Conservation (phyloP, 306 rosid genomes). For the Vachellia pachyceras region DNA sequence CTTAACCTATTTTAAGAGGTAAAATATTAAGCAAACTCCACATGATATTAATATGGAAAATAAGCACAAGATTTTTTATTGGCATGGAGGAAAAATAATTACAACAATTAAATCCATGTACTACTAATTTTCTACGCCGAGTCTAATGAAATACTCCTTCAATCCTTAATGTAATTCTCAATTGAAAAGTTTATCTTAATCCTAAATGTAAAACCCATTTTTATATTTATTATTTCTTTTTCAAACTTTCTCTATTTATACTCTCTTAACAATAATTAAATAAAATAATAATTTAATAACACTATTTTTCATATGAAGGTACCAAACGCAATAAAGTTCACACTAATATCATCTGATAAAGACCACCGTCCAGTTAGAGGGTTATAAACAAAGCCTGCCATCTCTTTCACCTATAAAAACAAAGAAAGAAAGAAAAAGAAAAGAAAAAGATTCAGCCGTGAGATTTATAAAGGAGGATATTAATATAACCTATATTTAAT, state of each 20-base stretch:
- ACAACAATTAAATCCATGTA: not conserved
- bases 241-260: too few species aligned
- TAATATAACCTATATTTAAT: not conserved
- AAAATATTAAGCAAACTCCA: not conserved
- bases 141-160: not conserved
- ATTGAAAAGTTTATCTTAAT: too few species aligned
- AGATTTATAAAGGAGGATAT: not conserved
- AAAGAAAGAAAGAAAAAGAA: conserved; percentile 12
- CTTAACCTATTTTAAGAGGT: too few species aligned
- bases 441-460: not conserved
- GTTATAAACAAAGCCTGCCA: conserved; percentile 87
- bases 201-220: too few species aligned
- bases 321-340: conserved; percentile 80
- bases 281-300: too few species aligned
- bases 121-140: not conserved
- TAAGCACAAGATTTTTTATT: not conserved
- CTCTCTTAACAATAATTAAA: too few species aligned
- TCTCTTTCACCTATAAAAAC: conserved; percentile 72
- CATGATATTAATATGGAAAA: not conserved
- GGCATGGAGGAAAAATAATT: not conserved
- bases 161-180: too few species aligned
- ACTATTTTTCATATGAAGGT: conserved; percentile 31
- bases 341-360: conserved; percentile 77
- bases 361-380: conserved; percentile 89
- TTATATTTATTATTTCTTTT: too few species aligned